Base-by-base conservation (phyloP, 768 basidiomycete genomes). In the Termitomyces sp. region DNA sequence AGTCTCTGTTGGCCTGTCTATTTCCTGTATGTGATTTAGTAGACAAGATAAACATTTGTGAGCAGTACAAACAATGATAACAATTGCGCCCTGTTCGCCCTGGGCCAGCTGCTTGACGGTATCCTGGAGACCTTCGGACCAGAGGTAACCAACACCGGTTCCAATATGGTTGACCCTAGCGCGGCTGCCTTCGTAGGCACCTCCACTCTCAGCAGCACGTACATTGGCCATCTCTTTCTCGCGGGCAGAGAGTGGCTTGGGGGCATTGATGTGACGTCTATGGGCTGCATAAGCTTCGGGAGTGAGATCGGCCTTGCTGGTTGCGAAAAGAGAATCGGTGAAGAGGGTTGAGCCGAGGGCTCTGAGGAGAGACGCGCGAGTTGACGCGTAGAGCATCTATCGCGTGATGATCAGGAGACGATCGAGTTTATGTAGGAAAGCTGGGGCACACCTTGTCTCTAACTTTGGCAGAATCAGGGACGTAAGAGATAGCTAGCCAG, bases 371-470 rank as follows among this genome's bases (percentile, higher is more conserved):
- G 85, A 79, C 24, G 78, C 76, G 44, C 91, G 84, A 1, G 88
- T 87, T 3, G 93, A 88, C 22, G 93, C 91, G 71, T 94, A 95
- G 34, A 95, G 77, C 92, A 94, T 95, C 91, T 94, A 56, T n/a
- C n/a, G n/a, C 16, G 37, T 39, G 49, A 43, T 24, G 63, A 43
- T 53, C 52, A 43, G 33, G 20, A 48, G n/a, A 39, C 18, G 32
- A 37, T 49, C 55, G 45, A 34, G 43, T 34, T n/a, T n/a, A 18
- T 33, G 61, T 49, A 43, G 47, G 40, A 42, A 33, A 16, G 37
- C 9, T 26, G 2, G 36, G 24, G 22, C 50, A n/a, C 63, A 87
- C 91, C 85, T 95, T 95, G 72, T 90, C 84, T 67, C 91, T 81
- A 59, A 95, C 82, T 72, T 81, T 86, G 27, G 93, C 89, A 20